Conservation (phyloP, 352 stramenopile species). For the Globisporangium orthogonon region DNA sequence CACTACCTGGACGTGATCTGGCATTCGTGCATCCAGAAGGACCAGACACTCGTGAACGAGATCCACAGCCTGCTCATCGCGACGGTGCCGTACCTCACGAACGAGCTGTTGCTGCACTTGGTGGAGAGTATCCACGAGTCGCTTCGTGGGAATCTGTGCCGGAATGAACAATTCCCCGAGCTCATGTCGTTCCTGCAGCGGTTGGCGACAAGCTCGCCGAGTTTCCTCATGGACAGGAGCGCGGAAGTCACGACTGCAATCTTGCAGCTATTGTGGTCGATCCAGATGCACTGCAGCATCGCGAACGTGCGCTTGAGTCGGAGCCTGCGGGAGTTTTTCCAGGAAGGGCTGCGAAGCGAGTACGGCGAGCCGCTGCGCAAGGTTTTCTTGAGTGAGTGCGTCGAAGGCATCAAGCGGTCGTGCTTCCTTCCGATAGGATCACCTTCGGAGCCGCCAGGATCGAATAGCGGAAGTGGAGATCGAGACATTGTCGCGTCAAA, state of each 20-base stretch:
- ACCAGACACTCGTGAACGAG: conserved; percentile 75
- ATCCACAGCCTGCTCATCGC: conserved; percentile 78
- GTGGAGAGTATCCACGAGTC: conserved; percentile 60
- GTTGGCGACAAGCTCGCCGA: conserved; percentile 51
- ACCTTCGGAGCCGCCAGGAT: conserved; percentile 3
- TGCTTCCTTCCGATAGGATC: conserved; percentile 30
- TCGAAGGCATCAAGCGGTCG: conserved; percentile 73
- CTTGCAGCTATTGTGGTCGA: conserved; percentile 75
- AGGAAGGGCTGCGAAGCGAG: conserved; percentile 69
- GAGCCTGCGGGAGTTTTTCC: conserved; percentile 73
- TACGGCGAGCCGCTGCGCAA: conserved; percentile 62
- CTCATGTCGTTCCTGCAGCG: conserved; percentile 79
- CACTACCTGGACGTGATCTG: conserved; percentile 70
- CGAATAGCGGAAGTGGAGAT: conserved; percentile 8
- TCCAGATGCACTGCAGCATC: conserved; percentile 69
- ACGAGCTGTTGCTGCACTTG: conserved; percentile 62
- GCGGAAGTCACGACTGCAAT: conserved; percentile 56
- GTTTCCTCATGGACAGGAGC: conserved; percentile 67
- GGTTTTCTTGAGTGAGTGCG: conserved; percentile 63
- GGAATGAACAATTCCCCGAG: conserved; percentile 59
- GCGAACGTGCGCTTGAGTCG: conserved; percentile 52
- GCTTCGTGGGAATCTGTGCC: conserved; percentile 37
- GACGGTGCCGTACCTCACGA: conserved; percentile 69
- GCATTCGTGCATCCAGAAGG: conserved; percentile 78
- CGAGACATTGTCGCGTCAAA: conserved; percentile 53